Evolutionary conservation across 148 eudicot genomes (phyloP).

Genomic region (Vaccinium vitisidaea): DNA sequence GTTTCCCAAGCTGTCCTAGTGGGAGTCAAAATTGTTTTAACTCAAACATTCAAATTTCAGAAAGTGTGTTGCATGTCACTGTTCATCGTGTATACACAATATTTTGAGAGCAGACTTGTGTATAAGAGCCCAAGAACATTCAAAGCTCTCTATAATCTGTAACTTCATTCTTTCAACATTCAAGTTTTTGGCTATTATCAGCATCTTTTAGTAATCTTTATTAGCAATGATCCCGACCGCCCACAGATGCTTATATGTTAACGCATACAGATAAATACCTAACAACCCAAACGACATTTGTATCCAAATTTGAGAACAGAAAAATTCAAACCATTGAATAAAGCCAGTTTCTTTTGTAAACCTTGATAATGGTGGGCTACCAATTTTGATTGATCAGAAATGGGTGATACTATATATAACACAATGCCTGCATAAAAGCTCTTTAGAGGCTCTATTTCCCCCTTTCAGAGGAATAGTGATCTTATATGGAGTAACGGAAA

Average conservation of each 20-base stretch:
- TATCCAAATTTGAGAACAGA: background rate
- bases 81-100: background rate
- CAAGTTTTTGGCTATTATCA: background rate
- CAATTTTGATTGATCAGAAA: background rate
- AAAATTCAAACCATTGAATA: background rate
- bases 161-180: too few species aligned
- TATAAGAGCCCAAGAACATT: too few species aligned
- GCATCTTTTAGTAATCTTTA: background rate
- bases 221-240: background rate
- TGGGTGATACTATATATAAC: background rate
- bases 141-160: too few species aligned
- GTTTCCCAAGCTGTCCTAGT: background rate
- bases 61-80: background rate
- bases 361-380: background rate
- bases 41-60: background rate
- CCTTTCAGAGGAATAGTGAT: background rate
- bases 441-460: background rate
- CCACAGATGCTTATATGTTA: background rate
- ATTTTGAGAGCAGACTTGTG: too few species aligned
- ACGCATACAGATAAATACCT: background rate
- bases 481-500: background rate
- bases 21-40: background rate
- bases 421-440: background rate
- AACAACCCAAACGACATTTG: background rate
- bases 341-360: background rate